A percentile compares a stretch with the other conserved stretches of the same genome.
phyloP scores from a whole-genome alignment of 1,284 basidiomycete species.

The Marasmius fiardii region DNA sequence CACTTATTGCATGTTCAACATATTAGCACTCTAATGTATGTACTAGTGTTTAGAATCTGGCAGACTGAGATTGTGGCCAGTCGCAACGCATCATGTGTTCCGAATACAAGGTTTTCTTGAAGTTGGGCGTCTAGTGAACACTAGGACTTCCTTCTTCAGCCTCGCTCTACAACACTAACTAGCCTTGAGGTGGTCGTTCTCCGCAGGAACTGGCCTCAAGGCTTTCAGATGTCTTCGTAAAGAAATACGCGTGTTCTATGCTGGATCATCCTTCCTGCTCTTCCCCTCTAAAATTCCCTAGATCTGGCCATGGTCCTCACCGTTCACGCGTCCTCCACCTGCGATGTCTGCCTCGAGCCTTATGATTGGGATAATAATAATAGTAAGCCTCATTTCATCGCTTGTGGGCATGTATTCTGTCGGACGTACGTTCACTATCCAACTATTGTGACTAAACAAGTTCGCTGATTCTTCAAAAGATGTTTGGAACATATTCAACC shows the following conservation, averaged over 20 bases:
- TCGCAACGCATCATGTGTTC: too few species aligned
- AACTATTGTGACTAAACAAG: background rate
- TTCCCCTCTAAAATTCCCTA: background rate
- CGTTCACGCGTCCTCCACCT: slow-evolving; percentile 60
- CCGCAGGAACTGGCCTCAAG: slow-evolving; percentile 4
- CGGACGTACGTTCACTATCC: slow-evolving; percentile 40
- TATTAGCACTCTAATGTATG: too few species aligned
- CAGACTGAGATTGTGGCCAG: too few species aligned
- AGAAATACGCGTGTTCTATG: background rate
- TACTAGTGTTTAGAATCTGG: too few species aligned
- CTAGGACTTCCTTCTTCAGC: too few species aligned
- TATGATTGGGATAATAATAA: slow-evolving; percentile 45
- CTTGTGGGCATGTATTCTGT: slow-evolving; percentile 72
- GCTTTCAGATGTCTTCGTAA: background rate
- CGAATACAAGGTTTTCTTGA: too few species aligned
- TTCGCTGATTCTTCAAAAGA: background rate
- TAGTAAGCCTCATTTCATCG: slow-evolving; percentile 57
- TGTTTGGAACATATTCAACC: slow-evolving; percentile 34
- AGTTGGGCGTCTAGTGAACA: too few species aligned
- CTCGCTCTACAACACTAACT: background rate
- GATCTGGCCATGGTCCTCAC: slow-evolving; percentile 39
- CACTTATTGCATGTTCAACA: too few species aligned
- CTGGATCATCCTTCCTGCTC: background rate
- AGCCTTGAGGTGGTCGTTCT: background rate
- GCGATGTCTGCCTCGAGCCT: slow-evolving; percentile 66